Evolutionary conservation across 805 yeast genomes (phyloP).

Genomic region (Sporopachydermia lactativora): DNA sequence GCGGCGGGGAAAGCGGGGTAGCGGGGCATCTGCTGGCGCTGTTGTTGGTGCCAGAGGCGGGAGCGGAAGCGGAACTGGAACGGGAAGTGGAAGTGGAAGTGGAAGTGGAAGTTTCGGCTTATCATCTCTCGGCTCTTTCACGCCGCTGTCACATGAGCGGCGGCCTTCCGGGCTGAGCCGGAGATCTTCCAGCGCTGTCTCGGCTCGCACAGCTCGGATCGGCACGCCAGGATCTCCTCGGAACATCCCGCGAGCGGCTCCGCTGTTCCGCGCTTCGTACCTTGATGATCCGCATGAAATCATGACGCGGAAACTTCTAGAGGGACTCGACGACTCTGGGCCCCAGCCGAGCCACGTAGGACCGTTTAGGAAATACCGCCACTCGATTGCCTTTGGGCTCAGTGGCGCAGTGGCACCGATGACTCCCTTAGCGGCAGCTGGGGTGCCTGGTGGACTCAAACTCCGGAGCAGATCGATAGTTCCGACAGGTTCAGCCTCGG

Average conservation of each 20-base stretch:
- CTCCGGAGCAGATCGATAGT: background rate
- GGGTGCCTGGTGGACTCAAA: background rate
- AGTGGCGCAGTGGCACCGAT: background rate
- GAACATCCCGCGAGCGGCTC: too few relatives aligned
- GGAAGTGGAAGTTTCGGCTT: background rate
- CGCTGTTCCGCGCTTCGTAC: background rate
- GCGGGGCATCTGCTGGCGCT: too few relatives aligned
- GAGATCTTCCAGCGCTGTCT: background rate
- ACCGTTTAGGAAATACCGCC: too few relatives aligned
- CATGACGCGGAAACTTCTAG: slow-evolving; percentile 1
- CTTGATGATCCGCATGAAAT: slow-evolving; percentile 1
- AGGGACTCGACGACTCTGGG: background rate
- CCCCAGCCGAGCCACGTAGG: background rate
- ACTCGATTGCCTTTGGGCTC: background rate
- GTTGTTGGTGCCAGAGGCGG: background rate
- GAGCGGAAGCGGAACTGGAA: background rate
- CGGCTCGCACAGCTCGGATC: background rate
- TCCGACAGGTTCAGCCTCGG: background rate
- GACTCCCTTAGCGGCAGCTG: too few relatives aligned
- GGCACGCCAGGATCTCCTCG: background rate
- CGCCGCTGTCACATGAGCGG: too few relatives aligned
- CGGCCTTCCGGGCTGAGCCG: too few relatives aligned
- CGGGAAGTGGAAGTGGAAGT: background rate
- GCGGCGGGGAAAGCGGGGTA: too few relatives aligned
- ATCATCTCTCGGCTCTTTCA: too few relatives aligned